Base-by-base conservation (phyloP, 768 basidiomycete genomes). In the Lanmaoa rubissima region DNA sequence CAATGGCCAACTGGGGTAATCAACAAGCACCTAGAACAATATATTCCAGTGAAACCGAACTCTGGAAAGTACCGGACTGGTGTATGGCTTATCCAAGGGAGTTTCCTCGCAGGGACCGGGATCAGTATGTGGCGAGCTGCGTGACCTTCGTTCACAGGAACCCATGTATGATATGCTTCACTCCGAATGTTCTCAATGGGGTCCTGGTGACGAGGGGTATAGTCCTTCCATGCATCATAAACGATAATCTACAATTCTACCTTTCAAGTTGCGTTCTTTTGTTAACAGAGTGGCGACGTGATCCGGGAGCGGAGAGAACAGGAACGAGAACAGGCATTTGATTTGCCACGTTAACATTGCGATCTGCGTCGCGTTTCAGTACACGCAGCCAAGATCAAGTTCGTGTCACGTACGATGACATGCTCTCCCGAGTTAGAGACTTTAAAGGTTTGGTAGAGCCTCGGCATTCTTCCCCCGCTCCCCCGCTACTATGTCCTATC, bases 401-500 rank as follows among this genome's bases (percentile, higher is more conserved):
- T 34, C 28, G 7, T 43, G 43, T 39, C 63, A 51, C 16, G 45
- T 51, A 36, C 16, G 26, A 39, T 34, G 41, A 38, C 48, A 48
- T 48, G 35, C 26, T 39, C 53, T 32, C 16, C 14, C 1, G 2
- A 17, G 31, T 17, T 5, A 21, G 32, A 17, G 9, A 38, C 35
- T 53, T 68, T 53, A 62, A 68, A 50, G 34, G 54, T 14, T 21
- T 41, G 21, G 42, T n/a, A 39, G 39, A 32, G 43, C 31, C 19
- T 44, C 26, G 2, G 2, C 4, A 17, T 47, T 36, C 36, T 38
- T 46, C 32, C 45, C 10, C 36, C 55, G 13, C 40, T 34, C 48
- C 19, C 31, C 17, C 42, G 7, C 11, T 21, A 11, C 26, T 51
- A 72, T 72, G 70, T 41, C 70, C 16, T 54, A 51, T 40, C 63